A percentile compares a stretch with the other conserved stretches of the same genome.
Evolutionary conservation across 169 alveolate species (phyloP).

Genomic region (Plasmodium vivax): DNA sequence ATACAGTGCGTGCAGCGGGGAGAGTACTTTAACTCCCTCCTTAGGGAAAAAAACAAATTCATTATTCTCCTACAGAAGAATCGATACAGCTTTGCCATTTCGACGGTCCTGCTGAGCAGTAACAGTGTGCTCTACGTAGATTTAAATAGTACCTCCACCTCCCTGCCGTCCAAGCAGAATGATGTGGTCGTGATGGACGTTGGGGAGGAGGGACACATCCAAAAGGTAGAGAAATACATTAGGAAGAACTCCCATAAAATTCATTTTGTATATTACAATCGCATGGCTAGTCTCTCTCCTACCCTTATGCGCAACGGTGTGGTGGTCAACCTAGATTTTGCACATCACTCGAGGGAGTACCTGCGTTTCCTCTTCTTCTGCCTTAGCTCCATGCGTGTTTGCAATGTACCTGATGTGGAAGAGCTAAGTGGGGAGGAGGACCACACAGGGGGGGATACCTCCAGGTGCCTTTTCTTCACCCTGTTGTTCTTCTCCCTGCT

Average conservation of each 20-base stretch:
- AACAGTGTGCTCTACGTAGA: constrained; percentile 13
- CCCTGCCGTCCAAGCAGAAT: neutral
- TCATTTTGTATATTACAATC: constrained; percentile 10
- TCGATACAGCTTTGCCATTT: constrained; percentile 5
- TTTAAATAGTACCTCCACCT: neutral
- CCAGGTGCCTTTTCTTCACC: constrained; percentile 5
- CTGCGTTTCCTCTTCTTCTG: constrained; percentile 1
- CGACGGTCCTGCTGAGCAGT: constrained; percentile 1
- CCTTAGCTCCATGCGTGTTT: neutral
- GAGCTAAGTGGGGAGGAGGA: neutral
- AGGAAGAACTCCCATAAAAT: neutral
- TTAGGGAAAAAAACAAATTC: neutral
- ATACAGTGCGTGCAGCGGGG: neutral
- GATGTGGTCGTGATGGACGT: constrained; percentile 24
- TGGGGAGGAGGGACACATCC: neutral
- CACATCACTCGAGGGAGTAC: constrained; percentile 1
- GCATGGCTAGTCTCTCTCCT: neutral
- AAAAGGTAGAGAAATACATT: neutral
- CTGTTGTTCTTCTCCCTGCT: constrained; percentile 20
- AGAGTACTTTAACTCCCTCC: neutral
- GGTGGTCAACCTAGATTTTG: constrained; percentile 24
- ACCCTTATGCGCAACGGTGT: neutral
- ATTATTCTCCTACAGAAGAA: constrained; percentile 18
- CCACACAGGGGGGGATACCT: neutral
- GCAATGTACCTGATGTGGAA: neutral